Conservation (phyloP, 1,284 basidiomycete genomes). For the Ustilago loliicola region DNA sequence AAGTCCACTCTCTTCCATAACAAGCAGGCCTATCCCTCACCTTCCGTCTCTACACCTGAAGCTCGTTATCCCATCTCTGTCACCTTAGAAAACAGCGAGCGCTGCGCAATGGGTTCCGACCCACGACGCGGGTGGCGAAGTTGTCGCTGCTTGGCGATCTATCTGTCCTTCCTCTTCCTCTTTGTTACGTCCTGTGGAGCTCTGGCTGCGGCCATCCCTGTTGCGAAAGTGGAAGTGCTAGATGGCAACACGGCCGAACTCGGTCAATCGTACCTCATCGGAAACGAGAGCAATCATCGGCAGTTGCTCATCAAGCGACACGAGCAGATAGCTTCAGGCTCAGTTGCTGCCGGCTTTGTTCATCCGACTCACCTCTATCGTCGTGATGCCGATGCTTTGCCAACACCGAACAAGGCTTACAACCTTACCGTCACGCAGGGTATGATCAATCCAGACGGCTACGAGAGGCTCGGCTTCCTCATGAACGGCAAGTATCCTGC, state of each 20-base stretch:
- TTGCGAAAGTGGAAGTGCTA: not conserved
- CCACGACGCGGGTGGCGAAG: not conserved
- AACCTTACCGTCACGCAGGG: conserved; percentile 42
- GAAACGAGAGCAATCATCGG: conserved; percentile 17
- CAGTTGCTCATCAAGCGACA: conserved; percentile 32
- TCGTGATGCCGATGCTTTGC: conserved; percentile 38
- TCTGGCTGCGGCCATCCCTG: conserved; percentile 18
- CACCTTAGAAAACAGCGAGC: not conserved
- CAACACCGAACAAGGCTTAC: conserved; percentile 44
- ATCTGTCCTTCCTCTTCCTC: conserved; percentile 7
- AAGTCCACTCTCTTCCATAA: not conserved
- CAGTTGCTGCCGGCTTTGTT: conserved; percentile 34
- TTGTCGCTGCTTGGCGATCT: not conserved
- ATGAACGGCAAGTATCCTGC: conserved; percentile 55
- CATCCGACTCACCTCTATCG: conserved; percentile 45
- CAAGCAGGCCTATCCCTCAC: not conserved
- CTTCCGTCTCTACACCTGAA: no score
- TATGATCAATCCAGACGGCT: conserved; percentile 51
- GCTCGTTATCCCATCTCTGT: not conserved
- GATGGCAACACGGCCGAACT: not conserved
- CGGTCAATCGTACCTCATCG: not conserved
- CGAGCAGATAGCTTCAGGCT: conserved; percentile 33
- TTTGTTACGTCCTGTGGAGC: not conserved
- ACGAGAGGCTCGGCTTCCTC: conserved; percentile 44
- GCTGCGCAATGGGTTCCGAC: not conserved